Conservation (phyloP, 768 basidiomycete genomes). For the Cytidiella melzeri region DNA sequence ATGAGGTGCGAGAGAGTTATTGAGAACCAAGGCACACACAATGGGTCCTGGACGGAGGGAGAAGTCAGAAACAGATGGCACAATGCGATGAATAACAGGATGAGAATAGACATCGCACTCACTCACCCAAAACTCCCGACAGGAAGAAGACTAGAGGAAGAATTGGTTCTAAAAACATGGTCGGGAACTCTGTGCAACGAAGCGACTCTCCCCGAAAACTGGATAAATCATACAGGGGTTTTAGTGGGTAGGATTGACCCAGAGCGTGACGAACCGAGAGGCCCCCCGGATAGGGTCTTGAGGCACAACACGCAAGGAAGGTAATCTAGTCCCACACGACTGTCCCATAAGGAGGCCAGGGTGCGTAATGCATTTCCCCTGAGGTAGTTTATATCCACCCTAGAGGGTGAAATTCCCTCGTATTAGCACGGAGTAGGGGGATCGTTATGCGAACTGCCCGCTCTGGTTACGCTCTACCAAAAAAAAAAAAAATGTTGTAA, state of each 20-base stretch:
- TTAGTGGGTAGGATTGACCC: neutral
- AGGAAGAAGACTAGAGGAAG: neutral
- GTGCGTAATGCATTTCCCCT: neutral
- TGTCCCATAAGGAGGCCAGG: no score
- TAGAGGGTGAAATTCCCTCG: neutral
- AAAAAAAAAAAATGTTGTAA: conserved; percentile 47
- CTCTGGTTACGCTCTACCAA: neutral
- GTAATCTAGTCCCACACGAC: neutral
- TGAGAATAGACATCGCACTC: neutral
- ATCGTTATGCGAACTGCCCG: neutral
- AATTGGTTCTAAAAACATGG: neutral
- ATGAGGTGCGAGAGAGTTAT: neutral
- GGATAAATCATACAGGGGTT: neutral
- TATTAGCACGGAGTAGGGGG: neutral
- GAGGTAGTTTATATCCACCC: neutral
- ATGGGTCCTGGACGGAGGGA: neutral
- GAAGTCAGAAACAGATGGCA: no score
- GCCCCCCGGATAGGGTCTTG: neutral
- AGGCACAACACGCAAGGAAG: neutral
- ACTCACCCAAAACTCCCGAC: neutral
- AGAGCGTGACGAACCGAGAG: no score
- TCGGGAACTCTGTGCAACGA: neutral
- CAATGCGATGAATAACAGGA: neutral
- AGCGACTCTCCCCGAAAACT: neutral
- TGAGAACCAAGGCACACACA: neutral